Evolutionary conservation across 2,329 filamentous ascomycete species (phyloP).

Genomic region (Bipolaris sorokiniana): DNA sequence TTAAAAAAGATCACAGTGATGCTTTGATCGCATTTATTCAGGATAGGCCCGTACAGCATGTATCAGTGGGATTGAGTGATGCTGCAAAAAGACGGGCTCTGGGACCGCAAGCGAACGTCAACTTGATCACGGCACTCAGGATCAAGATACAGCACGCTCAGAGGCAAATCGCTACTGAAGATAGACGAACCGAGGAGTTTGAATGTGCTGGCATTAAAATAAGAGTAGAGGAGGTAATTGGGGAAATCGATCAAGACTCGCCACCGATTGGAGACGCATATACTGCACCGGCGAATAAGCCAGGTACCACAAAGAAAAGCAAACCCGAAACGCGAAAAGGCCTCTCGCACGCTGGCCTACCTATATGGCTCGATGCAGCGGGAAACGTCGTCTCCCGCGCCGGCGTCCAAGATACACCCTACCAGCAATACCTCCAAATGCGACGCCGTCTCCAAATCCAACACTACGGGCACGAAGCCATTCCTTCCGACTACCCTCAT

Average conservation of each 20-base stretch:
- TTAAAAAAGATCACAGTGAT: neutral
- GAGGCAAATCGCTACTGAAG: neutral
- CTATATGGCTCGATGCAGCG: neutral
- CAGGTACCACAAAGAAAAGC: neutral
- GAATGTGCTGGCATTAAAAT: neutral
- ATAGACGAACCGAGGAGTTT: too few species aligned
- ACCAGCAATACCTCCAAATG: slow-evolving; percentile 8
- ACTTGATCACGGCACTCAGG: neutral
- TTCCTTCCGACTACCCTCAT: neutral
- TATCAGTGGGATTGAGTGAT: neutral
- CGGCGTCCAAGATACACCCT: neutral
- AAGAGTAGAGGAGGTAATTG: neutral
- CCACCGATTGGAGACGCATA: too few species aligned
- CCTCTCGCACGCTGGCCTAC: slow-evolving; percentile 4
- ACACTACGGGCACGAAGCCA: slow-evolving; percentile 8
- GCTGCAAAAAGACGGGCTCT: neutral
- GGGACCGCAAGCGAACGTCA: too few species aligned
- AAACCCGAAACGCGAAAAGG: neutral
- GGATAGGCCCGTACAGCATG: neutral
- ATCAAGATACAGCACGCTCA: neutral
- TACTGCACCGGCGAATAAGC: neutral
- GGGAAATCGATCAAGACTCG: neutral
- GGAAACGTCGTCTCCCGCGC: neutral
- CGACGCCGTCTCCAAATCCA: neutral
- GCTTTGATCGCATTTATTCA: neutral